These are phyloP conservation scores for Tricharina praecox DNA, from an alignment of 495 filamentous ascomycete species.

Conservation along the genomic window DNA sequence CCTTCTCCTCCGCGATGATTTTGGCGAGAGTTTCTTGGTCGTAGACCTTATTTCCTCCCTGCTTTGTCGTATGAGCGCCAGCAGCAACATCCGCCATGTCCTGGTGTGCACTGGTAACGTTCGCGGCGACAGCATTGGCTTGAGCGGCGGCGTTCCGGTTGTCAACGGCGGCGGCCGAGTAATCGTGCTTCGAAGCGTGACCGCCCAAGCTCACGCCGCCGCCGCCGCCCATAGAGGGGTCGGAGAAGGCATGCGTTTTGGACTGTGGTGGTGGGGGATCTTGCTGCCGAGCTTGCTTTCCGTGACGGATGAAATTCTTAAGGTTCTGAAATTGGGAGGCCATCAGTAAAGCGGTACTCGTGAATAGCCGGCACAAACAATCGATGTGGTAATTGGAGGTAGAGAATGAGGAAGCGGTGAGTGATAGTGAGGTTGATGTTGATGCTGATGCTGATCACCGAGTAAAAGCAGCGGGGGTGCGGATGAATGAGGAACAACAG, in stretches of 20 bases:
- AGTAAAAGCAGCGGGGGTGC: neutral
- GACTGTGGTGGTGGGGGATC: slow-evolving; percentile 33
- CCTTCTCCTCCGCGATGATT: slow-evolving; percentile 80
- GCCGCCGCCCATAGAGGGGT: slow-evolving; percentile 27
- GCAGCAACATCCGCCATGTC: slow-evolving; percentile 21
- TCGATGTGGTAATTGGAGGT: neutral
- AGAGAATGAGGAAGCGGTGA: neutral
- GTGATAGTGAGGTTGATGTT: neutral
- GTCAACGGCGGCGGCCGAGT: slow-evolving; percentile 42
- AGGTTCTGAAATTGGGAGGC: slow-evolving; percentile 44
- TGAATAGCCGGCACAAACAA: too few species aligned
- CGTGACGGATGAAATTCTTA: slow-evolving; percentile 97
- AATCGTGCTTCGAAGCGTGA: slow-evolving; percentile 30
- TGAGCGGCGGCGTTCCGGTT: slow-evolving; percentile 47
- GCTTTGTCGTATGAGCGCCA: slow-evolving; percentile 13
- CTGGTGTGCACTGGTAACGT: slow-evolving; percentile 35
- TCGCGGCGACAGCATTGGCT: slow-evolving; percentile 42
- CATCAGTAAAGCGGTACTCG: slow-evolving; percentile 15
- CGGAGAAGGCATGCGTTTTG: slow-evolving; percentile 41
- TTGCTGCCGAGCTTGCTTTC: slow-evolving; percentile 46
- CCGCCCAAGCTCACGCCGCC: slow-evolving; percentile 12
- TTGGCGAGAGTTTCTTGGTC: slow-evolving; percentile 56
- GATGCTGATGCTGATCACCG: too few species aligned
- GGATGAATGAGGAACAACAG: neutral
- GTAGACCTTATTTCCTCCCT: slow-evolving; percentile 37